phyloP scores from a whole-genome alignment of 2,329 filamentous ascomycete species.

The Monilinia vaccinii-corymbosi region DNA sequence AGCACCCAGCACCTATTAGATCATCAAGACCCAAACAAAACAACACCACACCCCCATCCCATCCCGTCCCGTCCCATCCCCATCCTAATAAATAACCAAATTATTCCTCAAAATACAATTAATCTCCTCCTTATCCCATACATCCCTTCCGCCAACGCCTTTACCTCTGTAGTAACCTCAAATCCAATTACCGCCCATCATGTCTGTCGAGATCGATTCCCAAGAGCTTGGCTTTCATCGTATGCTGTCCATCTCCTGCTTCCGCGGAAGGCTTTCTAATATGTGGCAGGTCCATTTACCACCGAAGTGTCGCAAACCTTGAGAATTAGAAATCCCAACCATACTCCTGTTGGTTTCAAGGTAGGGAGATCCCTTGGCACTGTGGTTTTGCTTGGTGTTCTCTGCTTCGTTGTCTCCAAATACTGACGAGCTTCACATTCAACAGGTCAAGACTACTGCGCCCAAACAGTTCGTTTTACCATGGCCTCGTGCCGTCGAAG shows the following conservation, averaged over 20 bases:
- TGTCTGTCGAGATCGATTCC: conserved; percentile 94
- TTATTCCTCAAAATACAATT: background rate
- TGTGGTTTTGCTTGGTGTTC: conserved; percentile 13
- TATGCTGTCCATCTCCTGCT: conserved; percentile 40
- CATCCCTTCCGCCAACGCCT: background rate
- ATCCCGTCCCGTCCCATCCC: no score
- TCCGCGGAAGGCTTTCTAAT: conserved; percentile 10
- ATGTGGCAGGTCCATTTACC: conserved; percentile 51
- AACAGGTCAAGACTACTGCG: conserved; percentile 94
- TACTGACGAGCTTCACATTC: background rate
- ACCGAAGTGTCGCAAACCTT: conserved; percentile 56
- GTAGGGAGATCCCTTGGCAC: conserved; percentile 33
- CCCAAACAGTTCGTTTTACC: conserved; percentile 77
- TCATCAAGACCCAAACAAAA: no score
- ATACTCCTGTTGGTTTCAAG: conserved; percentile 60
- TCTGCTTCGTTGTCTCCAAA: background rate
- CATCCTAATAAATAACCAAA: background rate
- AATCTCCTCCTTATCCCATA: background rate
- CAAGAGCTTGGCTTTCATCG: conserved; percentile 87
- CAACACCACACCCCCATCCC: no score
- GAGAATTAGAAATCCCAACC: conserved; percentile 55
- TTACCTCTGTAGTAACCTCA: background rate
- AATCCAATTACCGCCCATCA: conserved; percentile 37
- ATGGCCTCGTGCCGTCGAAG: background rate
- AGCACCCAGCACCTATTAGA: no score